These are phyloP conservation scores for Ascochyta rabiei DNA, from an alignment of 2,329 filamentous ascomycete species.

Conservation along the genomic window DNA sequence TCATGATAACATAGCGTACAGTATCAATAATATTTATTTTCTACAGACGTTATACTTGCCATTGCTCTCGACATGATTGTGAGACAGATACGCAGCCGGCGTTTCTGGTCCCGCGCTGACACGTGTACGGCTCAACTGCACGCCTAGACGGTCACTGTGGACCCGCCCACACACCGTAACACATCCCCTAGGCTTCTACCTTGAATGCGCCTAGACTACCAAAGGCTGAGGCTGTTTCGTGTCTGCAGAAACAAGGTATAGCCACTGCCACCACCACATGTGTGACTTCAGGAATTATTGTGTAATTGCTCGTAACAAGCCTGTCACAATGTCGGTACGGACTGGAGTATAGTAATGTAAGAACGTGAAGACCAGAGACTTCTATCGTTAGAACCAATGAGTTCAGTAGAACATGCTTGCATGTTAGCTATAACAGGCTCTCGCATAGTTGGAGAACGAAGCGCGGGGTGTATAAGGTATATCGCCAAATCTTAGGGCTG, in stretches of 20 bases:
- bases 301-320: neutral
- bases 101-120: neutral
- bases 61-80: too few relatives aligned
- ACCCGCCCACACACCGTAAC: neutral
- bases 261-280: neutral
- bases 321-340: neutral
- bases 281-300: neutral
- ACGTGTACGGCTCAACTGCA: neutral
- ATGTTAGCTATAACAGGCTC: too few relatives aligned
- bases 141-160: conserved; percentile 15
- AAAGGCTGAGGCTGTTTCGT: conserved; percentile 1
- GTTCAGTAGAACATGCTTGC: too few relatives aligned
- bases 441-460: too few relatives aligned
- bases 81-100: too few relatives aligned
- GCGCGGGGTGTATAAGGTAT: too few relatives aligned
- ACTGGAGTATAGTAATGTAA: too few relatives aligned
- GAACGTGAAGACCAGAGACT: too few relatives aligned
- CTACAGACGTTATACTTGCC: too few relatives aligned
- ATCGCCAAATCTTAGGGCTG: too few relatives aligned
- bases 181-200: neutral
- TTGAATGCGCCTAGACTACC: neutral
- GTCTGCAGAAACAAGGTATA: neutral
- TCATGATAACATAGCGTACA: neutral
- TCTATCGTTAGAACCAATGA: too few relatives aligned
- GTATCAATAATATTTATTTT: neutral